Evolutionary conservation across 345 rosid species (phyloP).

Genomic region (Clausena lansium): DNA sequence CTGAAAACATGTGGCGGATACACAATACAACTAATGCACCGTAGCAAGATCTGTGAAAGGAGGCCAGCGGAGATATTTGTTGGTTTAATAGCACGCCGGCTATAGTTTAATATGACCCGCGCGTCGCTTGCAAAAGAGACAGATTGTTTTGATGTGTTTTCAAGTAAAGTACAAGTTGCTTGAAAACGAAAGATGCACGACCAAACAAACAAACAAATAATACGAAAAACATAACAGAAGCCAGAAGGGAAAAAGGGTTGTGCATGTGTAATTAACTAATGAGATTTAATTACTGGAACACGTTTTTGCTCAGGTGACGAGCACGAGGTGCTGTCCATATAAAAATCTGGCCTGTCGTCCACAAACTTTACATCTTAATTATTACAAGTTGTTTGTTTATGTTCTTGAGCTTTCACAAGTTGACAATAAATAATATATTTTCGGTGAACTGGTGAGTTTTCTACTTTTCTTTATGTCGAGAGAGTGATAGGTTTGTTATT

Average conservation of each 20-base stretch:
- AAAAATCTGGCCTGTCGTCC: neutral
- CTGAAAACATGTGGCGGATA: too few species aligned
- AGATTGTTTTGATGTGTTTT: neutral
- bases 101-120: neutral
- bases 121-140: neutral
- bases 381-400: neutral
- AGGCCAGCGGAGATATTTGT: too few species aligned
- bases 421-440: too few species aligned
- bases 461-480: too few species aligned
- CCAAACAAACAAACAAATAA: too few species aligned
- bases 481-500: neutral
- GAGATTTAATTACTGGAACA: neutral
- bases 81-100: neutral
- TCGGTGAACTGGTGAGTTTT: too few species aligned
- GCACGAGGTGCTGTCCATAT: neutral
- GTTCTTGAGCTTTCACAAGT: too few species aligned
- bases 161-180: neutral
- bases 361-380: neutral
- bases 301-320: neutral
- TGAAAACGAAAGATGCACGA: too few species aligned
- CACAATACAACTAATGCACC: too few species aligned
- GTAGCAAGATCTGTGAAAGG: too few species aligned
- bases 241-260: neutral
- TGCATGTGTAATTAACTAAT: neutral
- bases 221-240: neutral